Conservation (phyloP, 352 stramenopile species). For the Pythium aquatile region DNA sequence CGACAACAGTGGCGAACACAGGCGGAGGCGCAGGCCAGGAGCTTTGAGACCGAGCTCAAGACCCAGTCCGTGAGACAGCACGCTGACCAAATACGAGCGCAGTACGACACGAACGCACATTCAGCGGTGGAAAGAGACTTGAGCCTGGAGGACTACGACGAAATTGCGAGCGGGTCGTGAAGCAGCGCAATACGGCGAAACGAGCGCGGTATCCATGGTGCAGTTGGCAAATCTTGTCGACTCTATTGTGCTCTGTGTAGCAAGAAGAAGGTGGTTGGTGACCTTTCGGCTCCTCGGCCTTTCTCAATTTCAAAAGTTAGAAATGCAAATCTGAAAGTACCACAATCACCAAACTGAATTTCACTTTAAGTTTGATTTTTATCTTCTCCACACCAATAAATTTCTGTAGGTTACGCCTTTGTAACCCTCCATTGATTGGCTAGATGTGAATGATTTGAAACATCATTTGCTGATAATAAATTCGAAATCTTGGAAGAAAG, state of each 20-base stretch:
- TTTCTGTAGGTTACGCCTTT: background rate
- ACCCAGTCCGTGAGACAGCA: slow-evolving; percentile 24
- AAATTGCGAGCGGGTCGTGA: too few relatives aligned
- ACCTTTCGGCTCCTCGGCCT: too few relatives aligned
- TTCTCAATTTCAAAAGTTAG: too few relatives aligned
- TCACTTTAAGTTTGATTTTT: background rate
- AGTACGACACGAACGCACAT: slow-evolving; percentile 4
- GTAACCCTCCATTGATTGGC: background rate
- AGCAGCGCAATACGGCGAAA: too few relatives aligned
- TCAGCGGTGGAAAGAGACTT: background rate
- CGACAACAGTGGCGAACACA: slow-evolving; percentile 20
- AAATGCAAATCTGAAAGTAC: background rate
- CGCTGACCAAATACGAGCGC: slow-evolving; percentile 29
- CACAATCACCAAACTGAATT: background rate
- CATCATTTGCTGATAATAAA: too few relatives aligned
- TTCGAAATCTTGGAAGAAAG: slow-evolving; percentile 3
- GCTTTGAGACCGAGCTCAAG: slow-evolving; percentile 34
- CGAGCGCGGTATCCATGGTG: too few relatives aligned
- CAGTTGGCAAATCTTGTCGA: too few relatives aligned
- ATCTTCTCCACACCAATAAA: background rate
- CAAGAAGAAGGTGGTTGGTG: too few relatives aligned
- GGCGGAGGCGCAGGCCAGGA: slow-evolving; percentile 18
- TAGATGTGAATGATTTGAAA: background rate
- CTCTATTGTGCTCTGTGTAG: too few relatives aligned
- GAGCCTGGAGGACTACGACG: slow-evolving; percentile 9